phyloP scores from a whole-genome alignment of 805 yeast species.

The Suhomyces kilbournensis region DNA sequence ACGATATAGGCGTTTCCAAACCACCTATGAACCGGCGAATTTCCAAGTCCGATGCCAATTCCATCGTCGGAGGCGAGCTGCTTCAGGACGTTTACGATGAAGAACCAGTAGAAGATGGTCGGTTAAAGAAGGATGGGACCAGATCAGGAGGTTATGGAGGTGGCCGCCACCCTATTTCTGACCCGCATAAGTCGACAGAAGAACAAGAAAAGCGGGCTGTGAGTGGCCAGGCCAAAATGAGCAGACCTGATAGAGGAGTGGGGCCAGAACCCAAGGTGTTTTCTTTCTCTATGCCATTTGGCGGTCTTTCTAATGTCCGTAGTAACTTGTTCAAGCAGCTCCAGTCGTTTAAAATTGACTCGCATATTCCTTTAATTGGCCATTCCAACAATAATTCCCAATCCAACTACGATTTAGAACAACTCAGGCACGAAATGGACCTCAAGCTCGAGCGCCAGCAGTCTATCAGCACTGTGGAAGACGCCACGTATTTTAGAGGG shows the following conservation, averaged over 20 bases:
- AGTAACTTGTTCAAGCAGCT: constrained; percentile 26
- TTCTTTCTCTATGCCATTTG: constrained; percentile 60
- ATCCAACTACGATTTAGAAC: constrained; percentile 11
- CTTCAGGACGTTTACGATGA: constrained; percentile 13
- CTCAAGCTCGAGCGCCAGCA: constrained; percentile 50
- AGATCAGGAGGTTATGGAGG: constrained; percentile 4
- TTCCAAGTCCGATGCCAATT: constrained; percentile 37
- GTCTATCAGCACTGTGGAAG: constrained; percentile 60
- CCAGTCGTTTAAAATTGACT: constrained; percentile 20
- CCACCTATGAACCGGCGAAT: constrained; percentile 8
- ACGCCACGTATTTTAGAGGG: constrained; percentile 53
- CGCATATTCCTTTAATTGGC: constrained; percentile 20
- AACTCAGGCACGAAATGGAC: constrained; percentile 30
- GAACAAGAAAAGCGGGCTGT: constrained; percentile 24
- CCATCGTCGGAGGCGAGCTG: constrained; percentile 52
- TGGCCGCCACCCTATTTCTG: constrained; percentile 11
- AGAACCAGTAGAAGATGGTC: neutral
- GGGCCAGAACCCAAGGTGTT: constrained; percentile 38
- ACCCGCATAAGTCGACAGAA: constrained; percentile 14
- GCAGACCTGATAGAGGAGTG: constrained; percentile 2
- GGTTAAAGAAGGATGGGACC: neutral
- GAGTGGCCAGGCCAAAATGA: constrained; percentile 25
- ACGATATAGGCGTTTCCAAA: neutral
- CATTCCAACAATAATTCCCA: constrained; percentile 5
- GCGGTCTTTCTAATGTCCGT: constrained; percentile 34